phyloP scores from a whole-genome alignment of 495 filamentous ascomycete species.

The Halenospora varia region DNA sequence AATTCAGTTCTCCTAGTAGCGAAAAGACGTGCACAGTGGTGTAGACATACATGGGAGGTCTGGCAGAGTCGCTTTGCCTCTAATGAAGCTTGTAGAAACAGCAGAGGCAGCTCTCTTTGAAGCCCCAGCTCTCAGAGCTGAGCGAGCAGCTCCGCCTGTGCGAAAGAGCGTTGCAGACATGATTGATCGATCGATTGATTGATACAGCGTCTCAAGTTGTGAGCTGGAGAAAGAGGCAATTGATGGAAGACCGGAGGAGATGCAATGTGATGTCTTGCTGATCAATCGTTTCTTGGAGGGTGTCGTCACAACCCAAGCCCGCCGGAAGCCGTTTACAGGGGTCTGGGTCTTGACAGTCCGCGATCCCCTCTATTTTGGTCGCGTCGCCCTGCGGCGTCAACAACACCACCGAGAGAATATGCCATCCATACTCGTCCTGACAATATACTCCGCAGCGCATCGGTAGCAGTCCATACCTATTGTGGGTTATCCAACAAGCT shows the following conservation, averaged over 20 bases:
- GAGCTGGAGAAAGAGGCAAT: background rate
- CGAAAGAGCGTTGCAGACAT: conserved; percentile 54
- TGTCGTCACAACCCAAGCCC: background rate
- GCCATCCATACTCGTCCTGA: too few relatives aligned
- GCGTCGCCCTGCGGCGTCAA: background rate
- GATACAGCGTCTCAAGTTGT: background rate
- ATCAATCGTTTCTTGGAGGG: background rate
- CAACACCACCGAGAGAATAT: too few relatives aligned
- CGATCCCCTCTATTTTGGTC: background rate
- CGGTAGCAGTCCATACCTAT: background rate
- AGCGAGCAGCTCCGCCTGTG: conserved; percentile 33
- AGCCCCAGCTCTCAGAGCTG: conserved; percentile 42
- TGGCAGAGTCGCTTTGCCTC: conserved; percentile 88
- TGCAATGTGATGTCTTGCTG: background rate
- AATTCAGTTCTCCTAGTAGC: background rate
- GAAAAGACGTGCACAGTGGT: background rate
- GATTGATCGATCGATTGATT: conserved; percentile 11
- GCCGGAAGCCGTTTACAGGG: background rate
- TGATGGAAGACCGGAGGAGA: too few relatives aligned
- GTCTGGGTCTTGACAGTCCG: background rate
- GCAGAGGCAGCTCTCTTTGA: conserved; percentile 47
- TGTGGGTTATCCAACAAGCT: background rate
- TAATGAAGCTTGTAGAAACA: conserved; percentile 67
- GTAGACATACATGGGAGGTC: conserved; percentile 78
- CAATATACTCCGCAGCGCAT: background rate